Evolutionary conservation across 1,284 basidiomycete genomes (phyloP), one percentile per base, ranked within the genome.

Genomic region (Malassezia globosa): DNA sequence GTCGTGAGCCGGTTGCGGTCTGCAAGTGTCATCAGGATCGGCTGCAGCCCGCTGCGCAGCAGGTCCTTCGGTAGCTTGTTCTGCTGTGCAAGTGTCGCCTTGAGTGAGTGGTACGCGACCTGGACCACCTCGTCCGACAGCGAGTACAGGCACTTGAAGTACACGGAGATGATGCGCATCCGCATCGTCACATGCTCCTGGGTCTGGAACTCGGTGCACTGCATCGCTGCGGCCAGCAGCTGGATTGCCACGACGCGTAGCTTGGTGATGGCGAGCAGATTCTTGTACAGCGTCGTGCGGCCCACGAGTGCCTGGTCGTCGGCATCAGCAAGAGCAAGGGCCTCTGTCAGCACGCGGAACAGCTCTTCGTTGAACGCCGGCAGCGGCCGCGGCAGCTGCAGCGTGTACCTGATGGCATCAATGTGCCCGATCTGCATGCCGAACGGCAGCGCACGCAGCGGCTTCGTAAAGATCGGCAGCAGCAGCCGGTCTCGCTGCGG

Each of bases 121-220:
- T 92, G 83, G 63, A 96, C 95, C 54, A 99, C 85, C 66, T 95
- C 89, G 11, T 82, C 78, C n/a, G 83, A 85, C 18, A 82, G 79
- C 4, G 90, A 94, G 73, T 99, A 99, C 37, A 99, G 79, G 13
- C 92, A 90, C 75, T 97, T 97, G 80, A 99, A 99, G 75, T 97
- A 97, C 18, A 96, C 87, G 25, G 85, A 79, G 21, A 89, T 94
- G 31, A 96, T 92, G 81, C 83, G 74, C 86, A 86, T 44, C 23
- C 68, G 59, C 62, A 67, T 63, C 53, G 66, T 46, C 14, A 53
- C 53, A 51, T 69, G 65, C 48, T 63, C 61, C 24, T 61, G 51
- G 22, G 61, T 59, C 35, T 62, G 55, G 75, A 92, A 95, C 66
- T 95, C 90, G 6, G 87, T 85, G 57, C 89, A 80, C 7, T 85